Evolutionary conservation across 495 filamentous ascomycete genomes (phyloP), one percentile per base, ranked within the genome.

Genomic region (Penicillium bialowiezense): DNA sequence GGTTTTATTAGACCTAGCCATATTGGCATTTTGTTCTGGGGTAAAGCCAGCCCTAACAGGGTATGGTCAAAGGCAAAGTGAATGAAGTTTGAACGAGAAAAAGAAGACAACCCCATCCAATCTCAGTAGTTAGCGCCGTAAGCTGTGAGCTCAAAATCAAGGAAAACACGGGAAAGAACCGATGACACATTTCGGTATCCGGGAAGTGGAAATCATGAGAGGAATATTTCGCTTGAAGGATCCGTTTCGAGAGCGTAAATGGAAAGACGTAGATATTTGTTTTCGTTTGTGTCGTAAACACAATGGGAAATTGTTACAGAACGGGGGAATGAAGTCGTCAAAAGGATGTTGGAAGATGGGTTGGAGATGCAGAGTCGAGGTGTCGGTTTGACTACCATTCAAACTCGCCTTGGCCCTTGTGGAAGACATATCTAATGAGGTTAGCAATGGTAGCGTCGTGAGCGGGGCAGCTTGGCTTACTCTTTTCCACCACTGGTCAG

Each of bases 341-440:
- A 26, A 48, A n/a, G 42, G 43, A 24, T 17, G 37, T 14, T 19
- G 10, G 32, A n/a, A 14, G 28, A 38, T 12, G 10, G 17, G 20
- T n/a, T 46, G 21, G 13, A 13, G 19, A 24, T 9, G 9, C 5
- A 21, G 5, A 7, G 19, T 19, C n/a, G n/a, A n/a, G n/a, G n/a
- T n/a, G 42, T 21, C 15, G 14, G 17, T 13, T 19, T 34, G 31
- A 58, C 60, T 84, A 99, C 93, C 93, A 99, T 67, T 97, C 93
- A 54, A 96, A 97, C 68, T 97, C 95, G 47, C 93, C 93, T 23
- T 84, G 87, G 14, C 90, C 93, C 71, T 97, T 97, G 72, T 96
- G 90, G 75, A 97, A 99, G 59, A 97, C 88, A 54, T 95, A 97
- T 69, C 84, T 87, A 54, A 4, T 39, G 21, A 1, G 21, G 38